phyloP scores from a whole-genome alignment of 2,329 filamentous ascomycete genomes.

The Colletotrichum siamense region DNA sequence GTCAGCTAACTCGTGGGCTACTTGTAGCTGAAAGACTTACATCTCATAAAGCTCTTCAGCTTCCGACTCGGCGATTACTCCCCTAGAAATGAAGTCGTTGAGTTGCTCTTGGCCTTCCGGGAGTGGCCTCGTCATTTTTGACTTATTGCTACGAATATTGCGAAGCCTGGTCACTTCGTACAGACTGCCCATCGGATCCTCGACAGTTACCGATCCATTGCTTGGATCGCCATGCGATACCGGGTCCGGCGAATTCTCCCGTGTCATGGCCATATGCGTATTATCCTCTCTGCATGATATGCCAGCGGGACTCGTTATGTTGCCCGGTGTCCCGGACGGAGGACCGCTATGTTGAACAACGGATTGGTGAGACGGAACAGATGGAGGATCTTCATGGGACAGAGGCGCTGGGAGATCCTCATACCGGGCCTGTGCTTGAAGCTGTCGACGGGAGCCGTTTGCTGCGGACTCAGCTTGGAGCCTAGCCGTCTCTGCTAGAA shows the following conservation, averaged over 20 bases:
- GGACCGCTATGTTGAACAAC: background rate
- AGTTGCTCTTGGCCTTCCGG: background rate
- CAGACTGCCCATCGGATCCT: constrained; percentile 57
- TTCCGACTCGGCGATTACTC: constrained; percentile 48
- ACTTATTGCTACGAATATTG: constrained; percentile 29
- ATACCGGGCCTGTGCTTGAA: fast-evolving
- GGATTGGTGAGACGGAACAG: fast-evolving
- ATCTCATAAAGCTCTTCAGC: constrained; percentile 53
- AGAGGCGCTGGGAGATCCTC: fast-evolving
- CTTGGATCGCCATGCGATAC: constrained; percentile 25
- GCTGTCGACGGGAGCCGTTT: fast-evolving
- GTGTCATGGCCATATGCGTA: background rate
- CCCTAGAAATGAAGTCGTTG: constrained; percentile 54
- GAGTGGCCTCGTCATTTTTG: constrained; percentile 1
- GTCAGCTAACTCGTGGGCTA: fast-evolving
- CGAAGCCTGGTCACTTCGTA: constrained; percentile 59
- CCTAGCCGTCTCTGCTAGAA: background rate
- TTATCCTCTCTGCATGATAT: background rate
- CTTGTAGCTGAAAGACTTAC: constrained; percentile 19
- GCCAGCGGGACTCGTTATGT: background rate
- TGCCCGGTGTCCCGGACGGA: background rate
- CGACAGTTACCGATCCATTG: constrained; percentile 26
- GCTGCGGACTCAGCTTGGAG: background rate
- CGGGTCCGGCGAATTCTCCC: background rate
- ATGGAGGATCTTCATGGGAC: background rate